Evolutionary conservation across 2,329 filamentous ascomycete species (phyloP), one percentile per base, ranked within the genome.

Genomic region (Scytalidium lignicola): DNA sequence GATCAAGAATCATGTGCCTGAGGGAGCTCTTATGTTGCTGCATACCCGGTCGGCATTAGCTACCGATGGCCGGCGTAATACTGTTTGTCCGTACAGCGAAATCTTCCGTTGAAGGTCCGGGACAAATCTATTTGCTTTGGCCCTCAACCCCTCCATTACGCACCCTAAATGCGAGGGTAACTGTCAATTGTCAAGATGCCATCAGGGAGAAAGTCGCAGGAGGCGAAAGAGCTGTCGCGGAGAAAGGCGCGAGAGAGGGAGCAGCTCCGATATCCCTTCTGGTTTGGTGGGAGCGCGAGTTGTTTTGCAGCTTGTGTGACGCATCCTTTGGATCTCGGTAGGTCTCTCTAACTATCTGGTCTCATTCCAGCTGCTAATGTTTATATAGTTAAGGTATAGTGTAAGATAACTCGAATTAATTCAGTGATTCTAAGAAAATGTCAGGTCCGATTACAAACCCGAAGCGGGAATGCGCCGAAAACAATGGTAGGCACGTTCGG

Each of bases 221-320:
- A 52, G 53, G 45, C 49, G 29, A 50, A 50, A 50, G 51, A 58
- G 48, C 48, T 51, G 37, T 48, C 51, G 26, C 26, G 46, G 41
- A 58, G 58, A 50, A 52, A 56, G 43, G 49, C 49, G 23, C 51
- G 29, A 51, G 60, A 63, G 51, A 60, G 62, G 46, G 60, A 53
- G 42, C 46, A 54, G 43, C 48, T 72, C 19, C 56, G 62, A 23
- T 92, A 92, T 71, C 88, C 88, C 9, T 92, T 92, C 70, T 97
- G 92, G 93, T 97, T 99, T 68, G 93, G 93, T 55, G 93, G 93
- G 49, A 96, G 89, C 66, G 90, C 92, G 45, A 93, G 88, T 64
- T 95, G 89, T 66, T 85, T 93, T 75, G 92, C 92, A 32, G 91
- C 92, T 41, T 85, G 83, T 59, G 88, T 96, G 44, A 97, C 92